These are phyloP conservation scores for Psilocybe sp. DNA, from an alignment of 768 basidiomycete species.

Conservation along the genomic window DNA sequence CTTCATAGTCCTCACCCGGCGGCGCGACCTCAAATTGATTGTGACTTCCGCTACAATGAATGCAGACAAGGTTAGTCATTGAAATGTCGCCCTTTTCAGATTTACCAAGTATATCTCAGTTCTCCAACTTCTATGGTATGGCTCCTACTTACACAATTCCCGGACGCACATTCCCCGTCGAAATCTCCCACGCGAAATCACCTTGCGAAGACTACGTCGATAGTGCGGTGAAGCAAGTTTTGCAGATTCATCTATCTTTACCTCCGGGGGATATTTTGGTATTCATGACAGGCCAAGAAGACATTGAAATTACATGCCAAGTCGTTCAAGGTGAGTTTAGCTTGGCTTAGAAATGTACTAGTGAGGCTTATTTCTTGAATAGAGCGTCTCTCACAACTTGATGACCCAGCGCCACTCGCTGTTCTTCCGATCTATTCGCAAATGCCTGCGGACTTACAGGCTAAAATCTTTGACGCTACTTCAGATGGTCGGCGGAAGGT, in stretches of 20 bases:
- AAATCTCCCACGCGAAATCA: constrained; percentile 93
- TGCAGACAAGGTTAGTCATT: constrained; percentile 78
- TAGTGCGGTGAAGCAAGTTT: constrained; percentile 94
- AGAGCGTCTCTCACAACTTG: constrained; percentile 92
- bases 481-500: constrained; percentile 93
- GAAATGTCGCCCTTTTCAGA: not conserved
- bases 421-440: constrained; percentile 99
- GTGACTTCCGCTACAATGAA: constrained; percentile 99
- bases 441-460: constrained; percentile 98
- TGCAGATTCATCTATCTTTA: constrained; percentile 92
- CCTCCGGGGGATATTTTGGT: constrained; percentile 94
- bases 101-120: constrained; percentile 43
- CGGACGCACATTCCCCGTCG: constrained; percentile 94
- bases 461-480: constrained; percentile 95
- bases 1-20: constrained; percentile 70
- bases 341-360: not conserved
- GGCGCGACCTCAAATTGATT: constrained; percentile 92
- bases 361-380: constrained; percentile 9
- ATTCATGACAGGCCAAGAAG: constrained; percentile 99
- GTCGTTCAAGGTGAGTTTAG: constrained; percentile 75
- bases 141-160: constrained; percentile 93
- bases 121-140: constrained; percentile 92
- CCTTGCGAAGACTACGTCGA: constrained; percentile 99
- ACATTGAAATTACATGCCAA: constrained; percentile 96
- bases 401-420: constrained; percentile 83